Base-by-base conservation (phyloP, 1,139 yeast species). In the Magnusiomyces tetraspermus region DNA sequence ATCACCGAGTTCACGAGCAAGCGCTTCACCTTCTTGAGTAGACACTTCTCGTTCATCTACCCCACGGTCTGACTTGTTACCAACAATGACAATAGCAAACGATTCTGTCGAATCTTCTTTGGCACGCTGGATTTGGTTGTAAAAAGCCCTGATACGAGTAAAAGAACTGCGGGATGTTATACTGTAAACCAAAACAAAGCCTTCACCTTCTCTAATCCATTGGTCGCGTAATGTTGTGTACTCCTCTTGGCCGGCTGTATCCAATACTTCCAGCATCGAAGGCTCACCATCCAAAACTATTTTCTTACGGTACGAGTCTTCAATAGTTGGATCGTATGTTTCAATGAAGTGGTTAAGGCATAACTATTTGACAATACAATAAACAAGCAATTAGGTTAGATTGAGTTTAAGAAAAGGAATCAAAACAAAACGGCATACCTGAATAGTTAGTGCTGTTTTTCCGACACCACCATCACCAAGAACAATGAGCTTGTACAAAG, bases 381-480 rank as follows among this genome's bases (percentile, higher is more conserved):
- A 26, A 30, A n/a, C 17, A 37, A 38, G 28, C 11, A 11, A 6
- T 28, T 4, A 15, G 26, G 78, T 66, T 33, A 24, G 22, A 22
- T 15, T 13, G 48, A 15, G 45, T 15, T 22, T 44, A 13, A 19
- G 17, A 24, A 31, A 2, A 40, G 13, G 24, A 31, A 31, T 3
- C 11, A 21, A 48, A 30, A 19, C 2, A 22, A 5, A 44, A n/a
- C 19, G 11, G 23, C 59, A 21, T 45, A 57, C 58, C 57, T 89
- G 95, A 59, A 90, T 89, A 52, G 97, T 90, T 59, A 90, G 74
- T 10, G 97, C 97, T 11, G 96, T 86, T 69, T 92, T 92, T 71
- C 98, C 98, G 56, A 92, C 97, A 70, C 96, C 97, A 70, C 97
- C 97, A 50, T 96, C 97, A 54, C 97, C 97, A 51, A 92, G 96